phyloP scores from a whole-genome alignment of 179 eudicot genomes.

The Silene coronaria region DNA sequence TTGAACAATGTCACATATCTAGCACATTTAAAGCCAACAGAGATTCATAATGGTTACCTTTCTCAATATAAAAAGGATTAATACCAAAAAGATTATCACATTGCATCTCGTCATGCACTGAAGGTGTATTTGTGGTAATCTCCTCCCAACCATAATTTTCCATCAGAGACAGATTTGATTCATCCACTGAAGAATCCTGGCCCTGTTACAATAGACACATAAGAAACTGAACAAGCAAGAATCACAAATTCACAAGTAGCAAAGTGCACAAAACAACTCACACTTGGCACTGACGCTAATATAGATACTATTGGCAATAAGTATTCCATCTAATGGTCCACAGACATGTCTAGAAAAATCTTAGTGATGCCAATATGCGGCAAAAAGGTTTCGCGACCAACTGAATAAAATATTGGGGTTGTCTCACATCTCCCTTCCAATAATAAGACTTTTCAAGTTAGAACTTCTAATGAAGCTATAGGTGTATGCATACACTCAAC shows the following conservation, averaged over 20 bases:
- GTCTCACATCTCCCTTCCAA: background rate
- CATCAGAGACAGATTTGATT: slow-evolving; percentile 31
- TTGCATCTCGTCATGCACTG: slow-evolving; percentile 36
- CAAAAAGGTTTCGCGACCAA: background rate
- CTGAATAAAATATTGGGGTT: background rate
- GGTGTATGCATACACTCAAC: background rate
- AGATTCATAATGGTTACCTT: slow-evolving; percentile 36
- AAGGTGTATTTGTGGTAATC: slow-evolving; percentile 24
- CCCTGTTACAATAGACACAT: slow-evolving; percentile 34
- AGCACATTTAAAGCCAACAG: background rate
- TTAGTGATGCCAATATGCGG: background rate
- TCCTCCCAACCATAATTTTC: slow-evolving; percentile 67
- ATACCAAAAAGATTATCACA: slow-evolving; percentile 64
- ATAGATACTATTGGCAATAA: background rate
- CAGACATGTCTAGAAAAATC: background rate
- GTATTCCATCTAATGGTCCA: background rate
- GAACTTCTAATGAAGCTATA: background rate
- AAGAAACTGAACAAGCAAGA: background rate
- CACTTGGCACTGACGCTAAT: background rate
- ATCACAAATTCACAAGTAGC: background rate
- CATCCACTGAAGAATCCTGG: slow-evolving; percentile 22
- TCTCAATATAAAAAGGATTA: slow-evolving; percentile 75
- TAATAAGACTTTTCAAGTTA: background rate
- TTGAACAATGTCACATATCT: background rate
- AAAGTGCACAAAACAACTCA: background rate